A percentile compares a stretch with the other conserved stretches of the same genome.
These are phyloP conservation scores for Plectosphaerella plurivora DNA, from an alignment of 2,329 filamentous ascomycete genomes.

Conservation along the genomic window DNA sequence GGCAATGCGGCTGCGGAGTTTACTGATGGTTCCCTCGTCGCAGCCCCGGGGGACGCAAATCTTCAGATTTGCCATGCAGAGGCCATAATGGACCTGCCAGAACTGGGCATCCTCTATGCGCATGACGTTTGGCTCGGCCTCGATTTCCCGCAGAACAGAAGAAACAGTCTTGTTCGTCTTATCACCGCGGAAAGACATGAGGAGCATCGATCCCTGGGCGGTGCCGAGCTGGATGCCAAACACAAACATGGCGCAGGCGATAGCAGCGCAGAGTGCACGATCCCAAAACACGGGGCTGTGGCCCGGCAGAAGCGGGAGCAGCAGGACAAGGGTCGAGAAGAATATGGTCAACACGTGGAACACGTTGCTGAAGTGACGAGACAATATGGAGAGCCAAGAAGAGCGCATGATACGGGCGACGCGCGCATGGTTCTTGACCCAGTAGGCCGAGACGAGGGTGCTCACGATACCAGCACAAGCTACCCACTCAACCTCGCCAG, in stretches of 20 bases:
- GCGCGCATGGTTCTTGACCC: conserved; percentile 83
- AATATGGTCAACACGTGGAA: conserved; percentile 91
- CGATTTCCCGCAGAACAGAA: conserved; percentile 79
- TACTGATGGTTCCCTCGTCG: conserved; percentile 67
- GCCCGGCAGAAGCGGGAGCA: conserved; percentile 77
- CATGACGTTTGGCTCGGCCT: conserved; percentile 70
- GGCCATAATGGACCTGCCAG: conserved; percentile 97
- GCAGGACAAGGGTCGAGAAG: conserved; percentile 73
- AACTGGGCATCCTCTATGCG: conserved; percentile 88
- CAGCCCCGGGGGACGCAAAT: conserved; percentile 61
- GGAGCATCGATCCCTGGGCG: conserved; percentile 85
- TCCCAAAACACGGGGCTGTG: conserved; percentile 83
- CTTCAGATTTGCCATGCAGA: conserved; percentile 93
- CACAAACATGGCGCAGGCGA: conserved; percentile 83
- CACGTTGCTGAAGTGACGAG: conserved; percentile 86
- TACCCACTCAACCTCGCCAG: conserved; percentile 76
- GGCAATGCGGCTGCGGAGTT: conserved; percentile 70
- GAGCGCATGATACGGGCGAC: conserved; percentile 91
- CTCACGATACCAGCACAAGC: conserved; percentile 76
- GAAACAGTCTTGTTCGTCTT: conserved; percentile 47
- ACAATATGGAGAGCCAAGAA: conserved; percentile 74
- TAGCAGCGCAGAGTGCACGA: conserved; percentile 71
- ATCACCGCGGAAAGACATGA: conserved; percentile 73
- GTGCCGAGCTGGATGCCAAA: conserved; percentile 80
- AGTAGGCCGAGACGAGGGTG: conserved; percentile 81